Conservation (phyloP, 371 early-diverging fungal species). For the Lichtheimia corymbifera region DNA sequence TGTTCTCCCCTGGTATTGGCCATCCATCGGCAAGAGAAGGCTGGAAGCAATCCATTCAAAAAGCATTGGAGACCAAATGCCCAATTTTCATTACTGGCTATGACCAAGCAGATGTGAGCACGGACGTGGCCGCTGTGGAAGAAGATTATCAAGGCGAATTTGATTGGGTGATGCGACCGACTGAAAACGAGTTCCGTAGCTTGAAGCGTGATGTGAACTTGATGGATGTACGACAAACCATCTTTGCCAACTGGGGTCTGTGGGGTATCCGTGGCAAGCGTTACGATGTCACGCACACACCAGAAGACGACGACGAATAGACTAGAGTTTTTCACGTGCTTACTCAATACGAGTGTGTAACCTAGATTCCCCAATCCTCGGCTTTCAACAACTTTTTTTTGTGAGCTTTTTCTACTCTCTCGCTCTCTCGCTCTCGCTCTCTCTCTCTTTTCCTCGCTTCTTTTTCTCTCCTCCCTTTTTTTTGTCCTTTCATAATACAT, state of each 20-base stretch:
- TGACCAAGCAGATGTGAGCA: slow-evolving; percentile 68
- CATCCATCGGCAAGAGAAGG: slow-evolving; percentile 61
- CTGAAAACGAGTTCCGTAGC: slow-evolving; percentile 70
- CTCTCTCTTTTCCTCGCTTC: too few species aligned
- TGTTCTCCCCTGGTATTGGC: slow-evolving; percentile 82
- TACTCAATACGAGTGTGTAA: slow-evolving; percentile 4
- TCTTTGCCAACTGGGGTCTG: slow-evolving; percentile 82
- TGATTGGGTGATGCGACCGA: slow-evolving; percentile 79
- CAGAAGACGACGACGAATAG: slow-evolving; percentile 33
- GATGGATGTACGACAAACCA: slow-evolving; percentile 72
- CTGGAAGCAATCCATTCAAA: slow-evolving; percentile 76
- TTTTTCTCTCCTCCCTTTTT: slow-evolving; percentile 4
- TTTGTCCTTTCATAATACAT: slow-evolving; percentile 6
- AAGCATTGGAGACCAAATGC: slow-evolving; percentile 79
- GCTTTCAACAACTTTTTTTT: too few species aligned
- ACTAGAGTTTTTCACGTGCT: slow-evolving; percentile 5
- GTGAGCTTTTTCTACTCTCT: too few species aligned
- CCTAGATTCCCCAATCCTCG: slow-evolving; percentile 2
- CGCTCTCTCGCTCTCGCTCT: too few species aligned
- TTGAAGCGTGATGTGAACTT: slow-evolving; percentile 78
- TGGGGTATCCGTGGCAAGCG: slow-evolving; percentile 85
- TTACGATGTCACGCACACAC: slow-evolving; percentile 70
- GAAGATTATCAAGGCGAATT: slow-evolving; percentile 63
- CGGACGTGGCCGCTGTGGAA: slow-evolving; percentile 62
- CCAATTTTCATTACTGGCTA: slow-evolving; percentile 81